Base-by-base conservation (phyloP, 257 asterid species). In the Sherardia arvensis region DNA sequence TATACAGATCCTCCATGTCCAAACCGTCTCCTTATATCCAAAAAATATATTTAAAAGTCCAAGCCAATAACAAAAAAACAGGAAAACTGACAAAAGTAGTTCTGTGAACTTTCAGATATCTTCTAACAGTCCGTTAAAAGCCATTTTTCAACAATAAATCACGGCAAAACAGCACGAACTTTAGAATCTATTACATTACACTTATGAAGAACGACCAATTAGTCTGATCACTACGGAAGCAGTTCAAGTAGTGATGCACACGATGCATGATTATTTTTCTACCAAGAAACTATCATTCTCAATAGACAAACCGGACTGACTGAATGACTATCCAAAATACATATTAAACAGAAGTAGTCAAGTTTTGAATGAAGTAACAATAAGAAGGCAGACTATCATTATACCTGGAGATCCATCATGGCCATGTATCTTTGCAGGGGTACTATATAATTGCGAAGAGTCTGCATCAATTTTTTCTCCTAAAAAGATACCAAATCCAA, bases 331-430 rank as follows among this genome's bases (percentile, higher is more conserved):
- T 30, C 34, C 27, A 51, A 4, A 51, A 4, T n/a, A n/a, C n/a
- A n/a, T n/a, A n/a, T n/a, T n/a, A n/a, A n/a, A n/a, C n/a, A n/a
- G n/a, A n/a, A n/a, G n/a, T n/a, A n/a, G n/a, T 14, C 28, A 51
- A 51, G 59, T 53, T 7, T n/a, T n/a, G n/a, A n/a, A n/a, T n/a
- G n/a, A n/a, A n/a, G n/a, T n/a, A n/a, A n/a, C n/a, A n/a, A n/a
- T n/a, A n/a, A n/a, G n/a, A n/a, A n/a, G n/a, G n/a, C n/a, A n/a
- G n/a, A n/a, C n/a, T 27, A 27, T 48, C 34, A 30, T 6, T 30
- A 40, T 80, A 90, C 97, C 91, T 91, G 96, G 70, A 91, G 98
- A 74, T 88, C 96, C 95, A 88, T 88, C 98, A 91, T 84, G 54
- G 96, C 96, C 85, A 86, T 80, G 75, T 91, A 91, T 77, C 78